These are phyloP conservation scores for Viola pubescens DNA, from an alignment of 441 rosid genomes.

Conservation along the genomic window DNA sequence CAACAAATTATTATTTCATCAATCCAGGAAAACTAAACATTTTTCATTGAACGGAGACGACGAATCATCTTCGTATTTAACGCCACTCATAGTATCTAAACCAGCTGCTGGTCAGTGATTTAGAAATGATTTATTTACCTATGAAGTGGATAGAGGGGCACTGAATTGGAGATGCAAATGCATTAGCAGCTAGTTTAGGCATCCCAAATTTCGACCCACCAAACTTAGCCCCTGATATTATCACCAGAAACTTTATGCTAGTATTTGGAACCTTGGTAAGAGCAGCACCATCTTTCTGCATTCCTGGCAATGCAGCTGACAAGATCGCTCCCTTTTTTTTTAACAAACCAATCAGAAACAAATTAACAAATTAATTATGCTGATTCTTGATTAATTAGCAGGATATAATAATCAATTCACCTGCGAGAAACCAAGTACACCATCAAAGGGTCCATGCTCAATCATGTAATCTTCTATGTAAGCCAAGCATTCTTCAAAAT, in stretches of 20 bases:
- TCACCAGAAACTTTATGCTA: constrained; percentile 41
- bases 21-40: no score
- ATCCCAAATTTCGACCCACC: constrained; percentile 38
- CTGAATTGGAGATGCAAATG: constrained; percentile 44
- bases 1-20: no score
- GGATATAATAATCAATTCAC: constrained; percentile 20
- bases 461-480: constrained; percentile 62
- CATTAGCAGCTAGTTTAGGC: constrained; percentile 44
- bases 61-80: no score
- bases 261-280: constrained; percentile 40
- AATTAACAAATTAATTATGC: neutral
- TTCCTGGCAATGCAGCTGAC: constrained; percentile 53
- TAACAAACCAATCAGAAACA: neutral
- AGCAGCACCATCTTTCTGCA: constrained; percentile 53
- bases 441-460: constrained; percentile 65
- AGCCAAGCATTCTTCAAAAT: constrained; percentile 48
- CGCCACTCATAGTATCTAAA: no score
- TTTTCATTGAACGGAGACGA: no score
- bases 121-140: constrained; percentile 27
- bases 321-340: constrained; percentile 47
- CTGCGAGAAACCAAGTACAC: constrained; percentile 82
- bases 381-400: no score
- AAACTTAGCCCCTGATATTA: constrained; percentile 45
- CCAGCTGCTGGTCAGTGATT: neutral
- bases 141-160: constrained; percentile 65